Evolutionary conservation across 768 basidiomycete genomes (phyloP), one percentile per base, ranked within the genome.

Genomic region (Amyloporia xantha): DNA sequence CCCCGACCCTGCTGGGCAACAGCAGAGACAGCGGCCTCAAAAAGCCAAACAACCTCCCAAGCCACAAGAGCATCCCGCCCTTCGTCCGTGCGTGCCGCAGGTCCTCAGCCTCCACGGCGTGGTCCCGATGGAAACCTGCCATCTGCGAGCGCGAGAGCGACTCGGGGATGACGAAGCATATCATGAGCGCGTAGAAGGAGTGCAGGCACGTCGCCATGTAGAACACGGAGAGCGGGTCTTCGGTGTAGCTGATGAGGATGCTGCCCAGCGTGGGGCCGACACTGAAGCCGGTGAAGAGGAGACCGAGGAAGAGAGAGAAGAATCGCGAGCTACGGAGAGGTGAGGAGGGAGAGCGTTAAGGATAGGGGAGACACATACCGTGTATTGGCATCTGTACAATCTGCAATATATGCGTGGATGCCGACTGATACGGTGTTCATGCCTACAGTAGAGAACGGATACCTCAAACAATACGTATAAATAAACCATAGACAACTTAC

Each of bases 231-330:
- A 88, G 62, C 7, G 77, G 57, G 15, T 69, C 65, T 4, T 73
- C 75, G 0, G 82, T 86, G 19, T 65, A 57, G 33, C 68, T 74
- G 58, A 92, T 78, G 35, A 90, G 60, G 30, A 87, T 50, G 43
- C 78, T 74, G 13, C 90, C 88, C 0, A 93, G 50, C 3, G 79
- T 73, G 4, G 92, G 92, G 0, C 92, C 92, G 20, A 87, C 24
- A 1, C 83, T 84, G 59, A 87, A 74, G 13, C 92, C 92, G 10
- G 68, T 59, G 64, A 86, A 90, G 38, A 83, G 52, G 3, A 89
- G 68, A 1, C 92, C 92, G 1, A 80, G 66, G 40, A 70, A 68
- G 25, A 86, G 62, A 1, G 88, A 86, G 59, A 87, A 82, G 23
- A 73, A 71, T 3, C 76, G 75, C 4, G 86, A 81, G 43, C 86